Percentiles rank a stretch among this genome's conserved stretches.
phyloP scores from a whole-genome alignment of 1,139 yeast species.

The Blastobotrys raffinosifermentans region DNA sequence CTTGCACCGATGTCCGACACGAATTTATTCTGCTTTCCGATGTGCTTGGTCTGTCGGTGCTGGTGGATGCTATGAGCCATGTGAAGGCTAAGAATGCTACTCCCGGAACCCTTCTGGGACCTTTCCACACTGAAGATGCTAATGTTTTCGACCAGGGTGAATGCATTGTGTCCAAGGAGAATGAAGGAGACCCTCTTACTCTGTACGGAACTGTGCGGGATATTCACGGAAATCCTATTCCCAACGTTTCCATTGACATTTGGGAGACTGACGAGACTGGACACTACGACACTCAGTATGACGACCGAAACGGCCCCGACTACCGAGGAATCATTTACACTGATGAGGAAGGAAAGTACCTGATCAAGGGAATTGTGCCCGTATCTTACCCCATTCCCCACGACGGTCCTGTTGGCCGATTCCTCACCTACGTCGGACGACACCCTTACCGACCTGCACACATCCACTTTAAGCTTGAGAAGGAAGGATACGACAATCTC shows the following conservation, averaged over 20 bases:
- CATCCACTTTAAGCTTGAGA: constrained; percentile 34
- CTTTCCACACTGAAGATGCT: constrained; percentile 37
- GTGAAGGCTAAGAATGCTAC: constrained; percentile 35
- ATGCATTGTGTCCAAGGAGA: constrained; percentile 30
- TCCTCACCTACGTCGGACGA: constrained; percentile 31
- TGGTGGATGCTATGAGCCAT: constrained; percentile 34
- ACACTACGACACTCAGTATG: constrained; percentile 37
- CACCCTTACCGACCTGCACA: constrained; percentile 40
- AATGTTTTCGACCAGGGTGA: constrained; percentile 28
- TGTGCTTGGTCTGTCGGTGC: constrained; percentile 32
- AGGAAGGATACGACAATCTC: constrained; percentile 31
- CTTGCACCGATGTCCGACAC: constrained; percentile 32
- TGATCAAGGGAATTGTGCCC: constrained; percentile 33
- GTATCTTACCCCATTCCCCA: constrained; percentile 39
- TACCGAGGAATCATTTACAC: constrained; percentile 35
- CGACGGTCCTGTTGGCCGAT: constrained; percentile 39
- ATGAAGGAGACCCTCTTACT: constrained; percentile 31
- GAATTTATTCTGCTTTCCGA: constrained; percentile 35
- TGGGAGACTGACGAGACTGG: constrained; percentile 29
- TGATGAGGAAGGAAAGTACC: constrained; percentile 30
- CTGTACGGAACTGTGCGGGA: constrained; percentile 29
- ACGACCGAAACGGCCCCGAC: constrained; percentile 31
- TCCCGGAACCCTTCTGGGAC: constrained; percentile 34
- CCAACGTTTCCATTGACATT: constrained; percentile 24
- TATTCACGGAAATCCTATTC: constrained; percentile 30